Evolutionary conservation across 805 yeast species (phyloP).

Genomic region (Groenewaldozyma salmanticensis): DNA sequence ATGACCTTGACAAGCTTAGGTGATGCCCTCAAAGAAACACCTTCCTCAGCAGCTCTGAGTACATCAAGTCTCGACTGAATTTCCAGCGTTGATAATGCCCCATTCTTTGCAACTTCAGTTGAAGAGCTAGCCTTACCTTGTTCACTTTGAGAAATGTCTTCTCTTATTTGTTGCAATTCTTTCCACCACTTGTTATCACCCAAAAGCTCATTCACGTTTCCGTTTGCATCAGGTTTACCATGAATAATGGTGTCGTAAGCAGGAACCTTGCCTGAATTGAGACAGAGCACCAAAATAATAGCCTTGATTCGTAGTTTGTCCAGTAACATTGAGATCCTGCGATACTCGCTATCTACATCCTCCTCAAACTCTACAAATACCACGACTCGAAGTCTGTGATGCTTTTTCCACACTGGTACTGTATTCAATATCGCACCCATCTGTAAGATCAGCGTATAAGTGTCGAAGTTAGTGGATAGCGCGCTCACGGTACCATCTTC

Average conservation of each 20-base stretch:
- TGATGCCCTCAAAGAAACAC: not conserved
- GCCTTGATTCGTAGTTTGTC: constrained; percentile 80
- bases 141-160: no score
- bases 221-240: constrained; percentile 42
- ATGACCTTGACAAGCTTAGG: constrained; percentile 5
- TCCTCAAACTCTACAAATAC: constrained; percentile 74
- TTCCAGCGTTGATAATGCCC: constrained; percentile 1
- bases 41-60: not conserved
- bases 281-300: constrained; percentile 60
- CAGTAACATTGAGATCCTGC: constrained; percentile 52
- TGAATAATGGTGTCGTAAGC: constrained; percentile 69
- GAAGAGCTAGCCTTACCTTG: no score
- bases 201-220: constrained; percentile 42
- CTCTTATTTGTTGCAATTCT: constrained; percentile 52
- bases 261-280: constrained; percentile 43
- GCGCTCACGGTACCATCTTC: constrained; percentile 44
- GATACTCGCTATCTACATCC: constrained; percentile 63
- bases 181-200: constrained; percentile 81
- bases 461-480: constrained; percentile 85
- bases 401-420: constrained; percentile 84
- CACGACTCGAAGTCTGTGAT: constrained; percentile 67
- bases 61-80: not conserved
- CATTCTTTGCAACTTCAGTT: constrained; percentile 1
- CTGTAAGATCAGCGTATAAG: constrained; percentile 87
- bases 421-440: constrained; percentile 88